Conservation (phyloP, 441 rosid species). For the Mallotus japonicus region DNA sequence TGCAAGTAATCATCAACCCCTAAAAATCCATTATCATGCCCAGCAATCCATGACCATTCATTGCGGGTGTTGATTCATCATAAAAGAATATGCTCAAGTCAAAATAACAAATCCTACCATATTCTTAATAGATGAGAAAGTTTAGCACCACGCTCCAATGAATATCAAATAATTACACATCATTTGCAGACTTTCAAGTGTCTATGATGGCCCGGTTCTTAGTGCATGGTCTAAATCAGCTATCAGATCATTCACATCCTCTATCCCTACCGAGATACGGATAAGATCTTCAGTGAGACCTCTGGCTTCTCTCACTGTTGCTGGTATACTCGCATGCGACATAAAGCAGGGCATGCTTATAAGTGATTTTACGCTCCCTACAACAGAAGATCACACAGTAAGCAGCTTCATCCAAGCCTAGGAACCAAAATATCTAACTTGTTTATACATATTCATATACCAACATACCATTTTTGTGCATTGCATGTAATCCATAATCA, state of each 20-base stretch:
- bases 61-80: too few relatives aligned
- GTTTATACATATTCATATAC: neutral
- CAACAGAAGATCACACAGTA: conserved; percentile 9
- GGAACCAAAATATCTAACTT: neutral
- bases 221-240: conserved; percentile 76
- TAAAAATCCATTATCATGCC: too few relatives aligned
- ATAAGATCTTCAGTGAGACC: conserved; percentile 89
- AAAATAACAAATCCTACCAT: too few relatives aligned
- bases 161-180: too few relatives aligned
- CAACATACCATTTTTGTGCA: too few relatives aligned
- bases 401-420: neutral
- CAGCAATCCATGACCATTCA: too few relatives aligned
- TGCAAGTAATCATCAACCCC: too few relatives aligned
- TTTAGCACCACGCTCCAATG: too few relatives aligned
- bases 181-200: neutral
- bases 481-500: neutral
- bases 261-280: conserved; percentile 88
- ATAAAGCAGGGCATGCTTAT: conserved; percentile 97
- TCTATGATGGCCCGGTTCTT: conserved; percentile 50
- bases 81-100: too few relatives aligned
- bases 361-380: conserved; percentile 92
- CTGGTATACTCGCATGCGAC: conserved; percentile 95
- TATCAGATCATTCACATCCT: conserved; percentile 81
- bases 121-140: too few relatives aligned
- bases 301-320: conserved; percentile 76